phyloP scores from a whole-genome alignment of 2,329 filamentous ascomycete genomes.

The Colletotrichum chrysophilum region DNA sequence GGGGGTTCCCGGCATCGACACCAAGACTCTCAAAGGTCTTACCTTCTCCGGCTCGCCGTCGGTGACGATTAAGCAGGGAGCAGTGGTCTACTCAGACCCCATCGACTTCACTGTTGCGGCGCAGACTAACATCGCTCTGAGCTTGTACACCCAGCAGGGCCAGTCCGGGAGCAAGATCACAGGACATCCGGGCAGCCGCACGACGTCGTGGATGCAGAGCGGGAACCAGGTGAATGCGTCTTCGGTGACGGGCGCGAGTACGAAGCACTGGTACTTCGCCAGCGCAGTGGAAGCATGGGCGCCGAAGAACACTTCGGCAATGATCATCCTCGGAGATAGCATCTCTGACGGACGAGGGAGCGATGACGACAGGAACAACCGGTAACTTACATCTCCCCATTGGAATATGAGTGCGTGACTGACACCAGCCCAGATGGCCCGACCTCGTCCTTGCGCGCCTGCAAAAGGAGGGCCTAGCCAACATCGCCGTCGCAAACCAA shows the following conservation, averaged over 20 bases:
- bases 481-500: constrained; percentile 66
- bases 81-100: constrained; percentile 65
- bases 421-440: constrained; percentile 50
- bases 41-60: constrained; percentile 62
- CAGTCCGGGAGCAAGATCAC: constrained; percentile 64
- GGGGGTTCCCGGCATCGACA: constrained; percentile 58
- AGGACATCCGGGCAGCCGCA: constrained; percentile 68
- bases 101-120: constrained; percentile 57
- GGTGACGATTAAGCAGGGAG: constrained; percentile 59
- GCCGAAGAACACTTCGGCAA: constrained; percentile 43
- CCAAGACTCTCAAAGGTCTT: constrained; percentile 54
- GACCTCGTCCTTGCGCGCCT: constrained; percentile 59
- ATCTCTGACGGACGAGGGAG: constrained; percentile 73
- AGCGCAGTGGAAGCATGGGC: constrained; percentile 63
- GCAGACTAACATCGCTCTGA: constrained; percentile 60
- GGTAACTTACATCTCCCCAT: constrained; percentile 32
- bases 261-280: constrained; percentile 62
- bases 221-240: constrained; percentile 60
- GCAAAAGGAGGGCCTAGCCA: constrained; percentile 49
- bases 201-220: constrained; percentile 62
- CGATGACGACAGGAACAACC: constrained; percentile 63
- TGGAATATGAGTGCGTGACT: not conserved
- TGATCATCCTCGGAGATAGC: constrained; percentile 67
- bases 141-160: constrained; percentile 61
- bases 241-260: constrained; percentile 46